A percentile compares a stretch with the other conserved stretches of the same genome.
These are phyloP conservation scores for Diaporthe vaccinii DNA, from an alignment of 2,329 filamentous ascomycete species.

Conservation along the genomic window DNA sequence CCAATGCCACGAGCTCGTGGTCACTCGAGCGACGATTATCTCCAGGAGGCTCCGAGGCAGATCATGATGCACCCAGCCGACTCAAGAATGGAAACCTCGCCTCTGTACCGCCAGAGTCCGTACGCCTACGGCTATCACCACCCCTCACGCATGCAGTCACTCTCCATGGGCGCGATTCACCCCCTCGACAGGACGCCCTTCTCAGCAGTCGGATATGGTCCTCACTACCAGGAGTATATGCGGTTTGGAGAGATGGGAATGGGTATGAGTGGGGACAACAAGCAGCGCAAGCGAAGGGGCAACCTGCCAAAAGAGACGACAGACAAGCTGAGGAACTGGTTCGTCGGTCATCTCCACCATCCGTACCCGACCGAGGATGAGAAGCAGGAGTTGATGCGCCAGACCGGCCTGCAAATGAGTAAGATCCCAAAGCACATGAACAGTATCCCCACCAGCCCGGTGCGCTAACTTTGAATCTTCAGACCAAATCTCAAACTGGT, in stretches of 20 bases:
- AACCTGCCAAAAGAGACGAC: constrained; percentile 94
- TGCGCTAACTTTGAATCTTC: constrained; percentile 36
- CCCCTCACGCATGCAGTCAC: constrained; percentile 59
- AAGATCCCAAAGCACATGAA: constrained; percentile 51
- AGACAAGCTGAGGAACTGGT: constrained; percentile 85
- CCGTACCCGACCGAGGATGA: constrained; percentile 91
- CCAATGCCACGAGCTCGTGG: constrained; percentile 50
- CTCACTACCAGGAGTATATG: constrained; percentile 59
- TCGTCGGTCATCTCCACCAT: constrained; percentile 80
- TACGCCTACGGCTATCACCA: constrained; percentile 59
- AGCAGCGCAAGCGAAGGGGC: constrained; percentile 76
- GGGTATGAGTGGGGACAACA: constrained; percentile 58
- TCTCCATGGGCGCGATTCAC: constrained; percentile 59
- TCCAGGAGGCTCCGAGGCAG: constrained; percentile 47
- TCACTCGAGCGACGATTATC: constrained; percentile 53
- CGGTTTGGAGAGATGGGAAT: constrained; percentile 56
- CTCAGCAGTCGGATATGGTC: constrained; percentile 56
- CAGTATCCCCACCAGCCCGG: constrained; percentile 26
- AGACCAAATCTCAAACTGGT: constrained; percentile 85
- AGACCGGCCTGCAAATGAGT: constrained; percentile 85
- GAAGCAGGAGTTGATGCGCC: constrained; percentile 83
- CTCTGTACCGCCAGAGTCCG: constrained; percentile 51
- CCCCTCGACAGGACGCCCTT: constrained; percentile 60
- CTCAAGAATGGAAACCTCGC: constrained; percentile 50
- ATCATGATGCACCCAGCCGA: constrained; percentile 47